A percentile compares a stretch with the other conserved stretches of the same genome.
phyloP scores from a whole-genome alignment of 345 rosid species.

The rapeseed (Brassica napus) region DNA sequence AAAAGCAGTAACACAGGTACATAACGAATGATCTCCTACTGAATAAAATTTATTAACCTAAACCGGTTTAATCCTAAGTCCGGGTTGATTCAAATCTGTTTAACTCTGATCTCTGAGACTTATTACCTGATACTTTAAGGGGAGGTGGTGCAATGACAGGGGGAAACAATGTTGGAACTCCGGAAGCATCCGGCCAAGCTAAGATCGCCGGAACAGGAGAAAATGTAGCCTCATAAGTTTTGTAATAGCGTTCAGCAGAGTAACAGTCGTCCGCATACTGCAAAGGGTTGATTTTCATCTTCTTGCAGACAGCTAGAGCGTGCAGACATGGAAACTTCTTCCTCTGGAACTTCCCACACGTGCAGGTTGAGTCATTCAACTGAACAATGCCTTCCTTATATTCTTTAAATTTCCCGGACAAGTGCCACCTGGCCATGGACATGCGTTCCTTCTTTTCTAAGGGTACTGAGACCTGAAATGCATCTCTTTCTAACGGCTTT shows the following conservation, averaged over 20 bases:
- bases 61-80: neutral
- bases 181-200: conserved; percentile 19
- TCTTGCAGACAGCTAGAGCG: neutral
- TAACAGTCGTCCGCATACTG: conserved; percentile 21
- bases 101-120: neutral
- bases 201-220: neutral
- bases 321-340: conserved; percentile 1
- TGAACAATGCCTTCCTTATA: neutral
- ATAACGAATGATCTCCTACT: neutral
- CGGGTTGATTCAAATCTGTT: neutral
- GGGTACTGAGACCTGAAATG: neutral
- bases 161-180: conserved; percentile 20
- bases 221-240: neutral
- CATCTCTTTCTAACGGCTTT: neutral
- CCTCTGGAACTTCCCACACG: neutral
- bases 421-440: neutral
- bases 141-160: neutral
- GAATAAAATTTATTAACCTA: neutral
- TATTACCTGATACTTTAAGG: neutral
- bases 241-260: neutral
- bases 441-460: neutral
- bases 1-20: neutral
- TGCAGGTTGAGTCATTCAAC: neutral
- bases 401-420: neutral
- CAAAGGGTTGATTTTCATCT: conserved; percentile 4